Base-by-base conservation (phyloP, 192 early-diverging fungal species). In the Mortierella alpina region DNA sequence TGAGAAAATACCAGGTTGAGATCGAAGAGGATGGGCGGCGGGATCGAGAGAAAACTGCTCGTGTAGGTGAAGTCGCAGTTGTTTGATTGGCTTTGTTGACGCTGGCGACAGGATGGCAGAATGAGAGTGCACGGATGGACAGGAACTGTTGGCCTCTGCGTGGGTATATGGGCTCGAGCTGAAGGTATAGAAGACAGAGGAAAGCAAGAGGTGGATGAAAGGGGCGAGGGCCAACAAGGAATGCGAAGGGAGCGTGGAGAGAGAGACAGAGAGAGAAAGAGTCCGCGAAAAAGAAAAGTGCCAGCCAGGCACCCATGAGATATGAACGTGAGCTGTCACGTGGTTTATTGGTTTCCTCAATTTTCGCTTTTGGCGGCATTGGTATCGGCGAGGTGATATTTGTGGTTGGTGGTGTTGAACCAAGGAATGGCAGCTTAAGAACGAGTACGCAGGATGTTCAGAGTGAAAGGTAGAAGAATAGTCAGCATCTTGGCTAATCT, bases 391-490 rank as follows among this genome's bases (percentile, higher is more conserved):
- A 90, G 88, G 51, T 94, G 93, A 70, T 89, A 90, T 72, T 88
- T 87, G 73, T 94, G 93, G 84, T 91, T 92, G 81, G 85, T 87
- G 84, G 93, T 90, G 87, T 94, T 94, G 84, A 93, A 94, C 87
- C 87, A 89, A 45, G 92, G 92, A 59, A 88, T 68, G 59, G 91
- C 84, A 77, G 84, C 91, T 87, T 87, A 87, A 14, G 39, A 5
- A 44, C 18, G 39, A 59, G 10, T 18, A 63, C 13, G 48, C 18
- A 40, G 39, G 18, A 47, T 3, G 31, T 31, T 42, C 52, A 59
- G 2, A 2, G 14, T 6, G 10, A 58, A 14, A n/a, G 14, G 6
- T 17, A 59, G 7, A 41, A 7, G 5, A 15, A 6, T 9, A 14
- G 11, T 31, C 42, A 49, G 46, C 56, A 65, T 8, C 6, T 9